A percentile compares a stretch with the other conserved stretches of the same genome.
Evolutionary conservation across 1,284 basidiomycete species (phyloP).

Genomic region (Anthracocystis panici-leucophaei): DNA sequence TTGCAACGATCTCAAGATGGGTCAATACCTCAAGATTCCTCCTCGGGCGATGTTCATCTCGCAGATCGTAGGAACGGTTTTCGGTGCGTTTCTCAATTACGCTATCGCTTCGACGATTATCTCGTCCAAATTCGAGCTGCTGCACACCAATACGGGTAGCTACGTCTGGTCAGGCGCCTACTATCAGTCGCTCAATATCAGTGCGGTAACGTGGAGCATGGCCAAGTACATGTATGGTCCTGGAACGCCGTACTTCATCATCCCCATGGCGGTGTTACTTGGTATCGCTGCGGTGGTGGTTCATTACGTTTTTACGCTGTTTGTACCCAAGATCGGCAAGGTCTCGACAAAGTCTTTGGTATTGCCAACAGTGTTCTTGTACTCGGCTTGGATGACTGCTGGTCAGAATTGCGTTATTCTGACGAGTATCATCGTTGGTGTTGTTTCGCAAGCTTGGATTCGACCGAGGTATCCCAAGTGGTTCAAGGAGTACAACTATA

Average conservation of each 20-base stretch:
- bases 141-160: conserved; percentile 44
- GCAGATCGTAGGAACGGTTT: conserved; percentile 42
- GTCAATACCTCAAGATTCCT: conserved; percentile 61
- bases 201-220: conserved; percentile 48
- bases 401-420: conserved; percentile 75
- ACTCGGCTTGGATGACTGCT: conserved; percentile 68
- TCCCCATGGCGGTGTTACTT: conserved; percentile 42
- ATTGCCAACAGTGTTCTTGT: conserved; percentile 35
- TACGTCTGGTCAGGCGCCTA: conserved; percentile 44
- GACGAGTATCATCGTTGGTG: conserved; percentile 74
- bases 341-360: conserved; percentile 19
- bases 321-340: conserved; percentile 20
- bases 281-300: conserved; percentile 27
- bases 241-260: conserved; percentile 32
- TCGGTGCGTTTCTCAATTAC: conserved; percentile 54
- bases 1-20: conserved; percentile 51
- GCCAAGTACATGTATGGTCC: conserved; percentile 40
- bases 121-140: conserved; percentile 34
- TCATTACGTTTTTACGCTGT: conserved; percentile 22
- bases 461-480: conserved; percentile 74
- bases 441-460: conserved; percentile 76
- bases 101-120: conserved; percentile 38
- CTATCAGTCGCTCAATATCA: conserved; percentile 32
- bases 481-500: conserved; percentile 79
- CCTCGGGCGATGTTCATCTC: conserved; percentile 45